These are phyloP conservation scores for Leccinum olivaceopallidum DNA, from an alignment of 768 basidiomycete species.

Conservation along the genomic window DNA sequence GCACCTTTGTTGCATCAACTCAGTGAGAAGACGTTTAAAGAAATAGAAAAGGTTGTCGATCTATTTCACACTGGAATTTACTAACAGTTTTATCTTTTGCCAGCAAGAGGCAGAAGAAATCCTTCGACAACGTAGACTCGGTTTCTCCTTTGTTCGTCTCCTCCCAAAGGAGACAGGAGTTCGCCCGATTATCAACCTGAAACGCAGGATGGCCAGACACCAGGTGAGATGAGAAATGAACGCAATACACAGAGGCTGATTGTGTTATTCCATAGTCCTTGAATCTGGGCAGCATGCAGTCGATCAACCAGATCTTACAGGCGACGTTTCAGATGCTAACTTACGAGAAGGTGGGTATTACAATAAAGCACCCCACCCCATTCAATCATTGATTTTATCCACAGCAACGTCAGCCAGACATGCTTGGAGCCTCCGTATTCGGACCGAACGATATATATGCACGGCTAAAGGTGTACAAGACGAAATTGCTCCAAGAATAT, in stretches of 20 bases:
- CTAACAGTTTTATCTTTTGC: conserved; percentile 1
- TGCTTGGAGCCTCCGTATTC: conserved; percentile 82
- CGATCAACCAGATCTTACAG: conserved; percentile 87
- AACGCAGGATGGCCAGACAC: conserved; percentile 43
- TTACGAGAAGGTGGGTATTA: conserved; percentile 70
- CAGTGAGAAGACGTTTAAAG: conserved; percentile 65
- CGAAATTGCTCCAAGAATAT: conserved; percentile 38
- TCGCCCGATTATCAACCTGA: conserved; percentile 90
- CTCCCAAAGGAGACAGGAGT: conserved; percentile 96
- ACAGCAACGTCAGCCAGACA: conserved; percentile 60
- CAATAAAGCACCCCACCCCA: not conserved
- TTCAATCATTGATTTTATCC: not conserved
- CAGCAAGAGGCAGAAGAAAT: conserved; percentile 67
- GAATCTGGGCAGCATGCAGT: conserved; percentile 41
- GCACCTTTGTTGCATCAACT: conserved; percentile 79
- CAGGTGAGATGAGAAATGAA: conserved; percentile 26
- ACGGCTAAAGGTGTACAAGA: conserved; percentile 72
- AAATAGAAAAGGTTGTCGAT: conserved; percentile 58
- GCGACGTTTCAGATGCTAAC: conserved; percentile 84
- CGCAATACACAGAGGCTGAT: not conserved
- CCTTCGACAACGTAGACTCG: conserved; percentile 69
- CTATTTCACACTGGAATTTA: not conserved
- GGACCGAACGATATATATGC: conserved; percentile 80
- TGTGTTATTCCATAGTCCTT: conserved; percentile 27
- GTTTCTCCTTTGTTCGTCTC: conserved; percentile 83